These are phyloP conservation scores for Ceriops zippeliana DNA, from an alignment of 345 rosid genomes.

Conservation along the genomic window DNA sequence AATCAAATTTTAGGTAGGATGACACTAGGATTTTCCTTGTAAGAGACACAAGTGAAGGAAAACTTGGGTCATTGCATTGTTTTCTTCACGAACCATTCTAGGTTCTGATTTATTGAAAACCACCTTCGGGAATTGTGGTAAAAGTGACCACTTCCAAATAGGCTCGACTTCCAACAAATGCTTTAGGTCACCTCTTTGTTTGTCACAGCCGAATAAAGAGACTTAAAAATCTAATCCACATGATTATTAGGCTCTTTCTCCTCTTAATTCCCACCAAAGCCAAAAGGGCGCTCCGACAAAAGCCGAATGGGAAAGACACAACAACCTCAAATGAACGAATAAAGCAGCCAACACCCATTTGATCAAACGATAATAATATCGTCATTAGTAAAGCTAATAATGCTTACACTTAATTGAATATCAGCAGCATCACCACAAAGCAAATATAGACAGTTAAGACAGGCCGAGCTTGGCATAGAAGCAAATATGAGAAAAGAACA, in stretches of 20 bases:
- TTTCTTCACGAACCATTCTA: no score
- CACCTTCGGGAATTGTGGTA: no score
- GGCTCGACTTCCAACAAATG: no score
- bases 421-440: not conserved
- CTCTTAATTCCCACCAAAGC: not conserved
- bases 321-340: no score
- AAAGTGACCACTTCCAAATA: no score
- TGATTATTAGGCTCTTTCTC: no score
- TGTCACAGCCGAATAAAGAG: not conserved
- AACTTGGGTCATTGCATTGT: no score
- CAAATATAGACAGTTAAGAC: not conserved
- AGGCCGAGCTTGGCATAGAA: not conserved
- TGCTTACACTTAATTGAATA: not conserved
- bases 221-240: constrained; percentile 15
- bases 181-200: not conserved
- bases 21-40: no score
- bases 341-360: not conserved
- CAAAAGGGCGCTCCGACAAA: not conserved
- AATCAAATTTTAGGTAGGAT: no score
- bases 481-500: not conserved
- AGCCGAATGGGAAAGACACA: no score
- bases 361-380: not conserved
- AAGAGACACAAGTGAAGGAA: no score
- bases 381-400: constrained; percentile 9
- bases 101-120: no score